phyloP scores from a whole-genome alignment of 768 basidiomycete species.

The Phylloporus arenicola region DNA sequence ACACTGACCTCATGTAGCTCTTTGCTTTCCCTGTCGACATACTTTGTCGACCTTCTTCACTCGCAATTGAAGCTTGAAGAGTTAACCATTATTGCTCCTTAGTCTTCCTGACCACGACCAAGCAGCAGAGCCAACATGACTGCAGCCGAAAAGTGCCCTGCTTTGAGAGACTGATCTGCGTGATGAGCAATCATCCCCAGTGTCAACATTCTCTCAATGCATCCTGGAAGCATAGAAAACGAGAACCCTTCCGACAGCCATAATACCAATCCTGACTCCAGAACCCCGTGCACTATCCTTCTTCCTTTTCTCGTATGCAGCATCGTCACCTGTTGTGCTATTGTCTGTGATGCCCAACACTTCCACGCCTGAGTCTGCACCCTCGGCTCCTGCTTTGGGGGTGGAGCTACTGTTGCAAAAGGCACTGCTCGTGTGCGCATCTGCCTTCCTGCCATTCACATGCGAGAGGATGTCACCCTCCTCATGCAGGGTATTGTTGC shows the following conservation, averaged over 20 bases:
- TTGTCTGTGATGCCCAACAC: background rate
- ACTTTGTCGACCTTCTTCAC: conserved; percentile 33
- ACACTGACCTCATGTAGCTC: conserved; percentile 28
- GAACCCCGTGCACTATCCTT: conserved; percentile 71
- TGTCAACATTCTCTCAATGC: background rate
- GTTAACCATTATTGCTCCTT: conserved; percentile 23
- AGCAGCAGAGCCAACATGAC: background rate
- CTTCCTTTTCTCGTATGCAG: conserved; percentile 39
- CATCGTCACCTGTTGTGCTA: background rate
- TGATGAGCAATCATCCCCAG: background rate
- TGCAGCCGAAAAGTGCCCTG: background rate
- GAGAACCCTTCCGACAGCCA: conserved; percentile 50
- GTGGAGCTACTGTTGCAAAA: conserved; percentile 70
- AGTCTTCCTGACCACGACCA: conserved; percentile 19
- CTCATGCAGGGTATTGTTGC: conserved; percentile 48
- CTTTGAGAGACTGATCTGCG: conserved; percentile 8
- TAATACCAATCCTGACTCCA: conserved; percentile 78
- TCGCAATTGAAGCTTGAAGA: conserved; percentile 26
- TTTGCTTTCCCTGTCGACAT: conserved; percentile 18
- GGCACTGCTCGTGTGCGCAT: conserved; percentile 81
- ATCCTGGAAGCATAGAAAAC: background rate
- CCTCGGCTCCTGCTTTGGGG: conserved; percentile 10
- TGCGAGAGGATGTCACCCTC: conserved; percentile 51
- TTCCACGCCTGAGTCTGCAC: background rate
- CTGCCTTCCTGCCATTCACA: conserved; percentile 82